Evolutionary conservation across 2,329 filamentous ascomycete genomes (phyloP).

Genomic region (Aspergillus quadrilineatus): DNA sequence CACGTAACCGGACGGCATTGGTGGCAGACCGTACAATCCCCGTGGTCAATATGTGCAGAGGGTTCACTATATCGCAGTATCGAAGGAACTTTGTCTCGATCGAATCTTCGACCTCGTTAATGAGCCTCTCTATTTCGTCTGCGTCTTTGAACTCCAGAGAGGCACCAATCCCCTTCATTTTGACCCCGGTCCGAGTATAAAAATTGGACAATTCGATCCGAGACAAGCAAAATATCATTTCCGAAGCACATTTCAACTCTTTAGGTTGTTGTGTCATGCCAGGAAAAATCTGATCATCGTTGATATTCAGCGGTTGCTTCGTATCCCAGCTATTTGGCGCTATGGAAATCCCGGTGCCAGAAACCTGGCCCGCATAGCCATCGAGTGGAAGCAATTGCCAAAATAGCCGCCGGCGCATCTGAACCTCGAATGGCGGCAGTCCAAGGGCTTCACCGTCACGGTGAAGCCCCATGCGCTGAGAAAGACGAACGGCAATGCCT

Average conservation of each 20-base stretch:
- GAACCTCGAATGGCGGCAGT: conserved; percentile 48
- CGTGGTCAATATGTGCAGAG: conserved; percentile 44
- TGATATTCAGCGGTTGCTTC: conserved; percentile 42
- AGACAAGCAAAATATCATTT: conserved; percentile 43
- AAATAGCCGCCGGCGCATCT: conserved; percentile 33
- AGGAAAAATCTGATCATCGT: conserved; percentile 38
- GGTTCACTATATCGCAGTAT: conserved; percentile 36
- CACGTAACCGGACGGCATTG: conserved; percentile 44
- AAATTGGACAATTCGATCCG: conserved; percentile 29
- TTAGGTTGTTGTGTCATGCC: conserved; percentile 42
- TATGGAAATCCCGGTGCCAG: conserved; percentile 23
- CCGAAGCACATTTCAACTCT: conserved; percentile 43
- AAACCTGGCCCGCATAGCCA: conserved; percentile 28
- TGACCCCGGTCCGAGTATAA: conserved; percentile 17
- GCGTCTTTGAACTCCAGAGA: conserved; percentile 13
- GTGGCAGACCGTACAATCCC: conserved; percentile 45
- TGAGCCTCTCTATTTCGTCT: conserved; percentile 17
- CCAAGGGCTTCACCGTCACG: conserved; percentile 47
- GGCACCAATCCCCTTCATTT: conserved; percentile 4
- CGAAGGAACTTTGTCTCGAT: conserved; percentile 35
- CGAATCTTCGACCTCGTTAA: conserved; percentile 32
- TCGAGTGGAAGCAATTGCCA: conserved; percentile 28
- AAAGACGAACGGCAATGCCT: conserved; percentile 47
- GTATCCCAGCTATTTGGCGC: conserved; percentile 23
- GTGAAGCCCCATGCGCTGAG: conserved; percentile 50